Evolutionary conservation across 192 early-diverging fungal genomes (phyloP), one percentile per base, ranked within the genome.

Genomic region (Bifiguratus adelaidae): DNA sequence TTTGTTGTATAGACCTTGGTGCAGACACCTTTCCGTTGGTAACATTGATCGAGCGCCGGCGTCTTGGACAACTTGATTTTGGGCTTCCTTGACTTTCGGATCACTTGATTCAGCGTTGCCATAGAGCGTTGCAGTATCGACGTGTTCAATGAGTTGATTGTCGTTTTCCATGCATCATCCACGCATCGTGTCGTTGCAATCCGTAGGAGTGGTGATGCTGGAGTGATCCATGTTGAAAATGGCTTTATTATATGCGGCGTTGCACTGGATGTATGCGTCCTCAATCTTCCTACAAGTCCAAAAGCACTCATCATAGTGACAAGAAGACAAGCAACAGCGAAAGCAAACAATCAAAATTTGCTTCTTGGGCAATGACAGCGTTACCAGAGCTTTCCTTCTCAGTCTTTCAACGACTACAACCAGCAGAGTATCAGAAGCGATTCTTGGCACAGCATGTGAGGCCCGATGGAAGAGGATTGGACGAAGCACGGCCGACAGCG

Each of bases 41-140:
- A 92, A 49, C 80, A 86, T 27, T 70, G 71, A 42, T 91, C 86
- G 23, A 98, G 74, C 12, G 89, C 85, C 15, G 92, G 92, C 0
- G 86, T 68, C 52, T 83, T 84, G 52, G 78, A 76, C 11, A 71
- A 60, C 28, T 81, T 81, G 16, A 51, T 60, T 33, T 68, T 74
- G 22, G 66, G 59, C 65, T 87, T 92, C 37, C 92, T 87, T 48
- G 70, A 71, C 44, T 84, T 83, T 25, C 83, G 79, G 47, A 96
- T 90, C 29, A 92, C 86, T 56, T 98, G 92, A 65, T 91, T 95
- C 15, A 98, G 72, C 3, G 95, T 93, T 13, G 92, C 89, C 78
- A 85, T 86, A n/a, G n/a, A n/a, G n/a, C n/a, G n/a, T n/a, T n/a
- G n/a, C n/a, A n/a, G n/a, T n/a, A n/a, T n/a, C n/a, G n/a, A n/a